Base-by-base conservation (phyloP, 1,139 yeast species). In the Lodderomyces pseudojiufengensis region DNA sequence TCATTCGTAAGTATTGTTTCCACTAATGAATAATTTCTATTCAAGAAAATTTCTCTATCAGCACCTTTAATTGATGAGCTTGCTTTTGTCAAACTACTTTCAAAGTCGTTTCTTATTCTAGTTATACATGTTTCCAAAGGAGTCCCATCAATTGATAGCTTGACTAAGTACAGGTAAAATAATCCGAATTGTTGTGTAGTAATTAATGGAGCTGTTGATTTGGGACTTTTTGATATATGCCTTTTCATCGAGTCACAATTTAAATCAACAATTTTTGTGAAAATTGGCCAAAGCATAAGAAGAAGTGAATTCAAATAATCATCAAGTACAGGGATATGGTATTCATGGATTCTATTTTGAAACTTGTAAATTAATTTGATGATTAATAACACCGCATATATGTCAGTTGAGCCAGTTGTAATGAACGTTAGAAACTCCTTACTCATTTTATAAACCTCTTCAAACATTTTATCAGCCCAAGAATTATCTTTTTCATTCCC, bases 141-240 rank as follows among this genome's bases (percentile, higher is more conserved):
- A 50, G 88, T 97, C 3, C 73, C 71, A 25, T 54, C 53, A 46
- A 13, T 48, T 3, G 82, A 71, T 20, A 90, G 61, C 34, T 78
- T 78, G 38, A 88, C 64, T 22, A 90, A 59, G 2, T 94, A 94
- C 49, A 79, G 73, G n/a, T 90, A 50, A 38, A 84, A 73, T 40
- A 78, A 80, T 1, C 94, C 81, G 59, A 87, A 84, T 40, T 84
- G 85, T 48, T 86, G 90, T 0, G 97, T 86, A 16, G 87, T 55
- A 13, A 52, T 45, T 9, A 61, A 45, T 55, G 86, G 67, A 63
- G 88, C 49, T 79, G 92, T 31, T 56, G 65, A 52, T 47, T 59
- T 49, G 13, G 23, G 43, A 46, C 51, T 41, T 25, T 52, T 39
- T 31, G 55, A 44, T 4, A 59, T 39, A 25, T 46, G 35, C 43